phyloP scores from a whole-genome alignment of 2,329 filamentous ascomycete genomes.

The Pseudogymnoascus sp. region DNA sequence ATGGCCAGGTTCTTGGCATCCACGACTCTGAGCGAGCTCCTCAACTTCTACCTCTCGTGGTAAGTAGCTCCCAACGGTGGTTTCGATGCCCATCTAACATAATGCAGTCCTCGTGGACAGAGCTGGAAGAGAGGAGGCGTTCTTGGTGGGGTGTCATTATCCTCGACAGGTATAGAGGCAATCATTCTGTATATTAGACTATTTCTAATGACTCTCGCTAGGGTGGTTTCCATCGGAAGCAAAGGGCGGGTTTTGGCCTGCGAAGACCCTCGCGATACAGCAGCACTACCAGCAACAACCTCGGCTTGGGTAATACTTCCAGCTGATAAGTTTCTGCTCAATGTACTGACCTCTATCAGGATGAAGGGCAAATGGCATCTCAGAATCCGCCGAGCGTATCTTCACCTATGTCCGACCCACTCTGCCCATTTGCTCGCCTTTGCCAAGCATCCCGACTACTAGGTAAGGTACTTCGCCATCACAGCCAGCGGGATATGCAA shows the following conservation, averaged over 20 bases:
- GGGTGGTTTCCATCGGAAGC: conserved; percentile 24
- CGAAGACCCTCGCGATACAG: conserved; percentile 23
- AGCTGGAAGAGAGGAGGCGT: conserved; percentile 37
- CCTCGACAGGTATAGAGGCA: conserved; percentile 32
- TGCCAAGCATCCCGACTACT: conserved; percentile 32
- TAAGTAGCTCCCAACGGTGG: conserved; percentile 17
- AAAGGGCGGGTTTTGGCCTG: conserved; percentile 22
- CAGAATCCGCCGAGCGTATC: conserved; percentile 24
- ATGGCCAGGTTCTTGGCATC: conserved; percentile 38
- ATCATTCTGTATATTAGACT: not conserved
- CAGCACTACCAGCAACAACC: conserved; percentile 26
- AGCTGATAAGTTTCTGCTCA: not conserved
- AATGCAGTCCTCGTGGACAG: conserved; percentile 35
- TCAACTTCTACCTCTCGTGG: conserved; percentile 30
- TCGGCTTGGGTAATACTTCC: conserved; percentile 30
- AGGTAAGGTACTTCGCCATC: conserved; percentile 28
- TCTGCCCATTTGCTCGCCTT: conserved; percentile 43
- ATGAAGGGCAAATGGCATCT: conserved; percentile 29
- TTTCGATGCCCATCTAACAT: conserved; percentile 6
- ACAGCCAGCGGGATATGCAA: conserved; percentile 17
- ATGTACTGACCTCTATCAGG: conserved; percentile 19
- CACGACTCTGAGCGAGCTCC: conserved; percentile 30
- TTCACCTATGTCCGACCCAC: conserved; percentile 34
- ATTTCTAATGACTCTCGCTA: conserved; percentile 14
- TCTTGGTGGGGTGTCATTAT: conserved; percentile 42